phyloP scores from a whole-genome alignment of 2,329 filamentous ascomycete species.

The Neonectria ditissima region DNA sequence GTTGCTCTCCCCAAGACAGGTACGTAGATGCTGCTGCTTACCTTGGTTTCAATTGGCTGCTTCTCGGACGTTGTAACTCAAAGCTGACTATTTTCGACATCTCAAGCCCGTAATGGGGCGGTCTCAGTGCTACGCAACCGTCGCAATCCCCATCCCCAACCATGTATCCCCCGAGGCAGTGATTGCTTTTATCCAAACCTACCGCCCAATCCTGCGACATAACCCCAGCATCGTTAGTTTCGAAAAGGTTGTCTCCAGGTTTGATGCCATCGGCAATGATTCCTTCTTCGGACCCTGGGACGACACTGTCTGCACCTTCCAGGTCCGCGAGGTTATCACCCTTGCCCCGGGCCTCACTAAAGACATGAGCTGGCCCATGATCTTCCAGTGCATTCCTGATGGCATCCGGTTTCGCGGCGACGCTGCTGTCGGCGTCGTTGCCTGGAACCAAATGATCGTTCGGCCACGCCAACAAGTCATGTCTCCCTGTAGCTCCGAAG shows the following conservation, averaged over 20 bases:
- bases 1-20: neutral
- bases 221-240: constrained; percentile 51
- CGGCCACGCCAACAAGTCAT: constrained; percentile 19
- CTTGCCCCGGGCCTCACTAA: constrained; percentile 54
- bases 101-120: constrained; percentile 5
- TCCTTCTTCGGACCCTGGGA: constrained; percentile 53
- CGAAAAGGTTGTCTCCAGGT: constrained; percentile 47
- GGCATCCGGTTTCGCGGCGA: constrained; percentile 56
- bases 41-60: neutral
- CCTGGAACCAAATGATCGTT: constrained; percentile 49
- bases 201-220: constrained; percentile 54
- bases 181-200: constrained; percentile 53
- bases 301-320: constrained; percentile 47
- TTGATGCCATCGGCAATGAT: constrained; percentile 50
- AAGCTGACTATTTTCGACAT: neutral
- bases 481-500: constrained; percentile 11
- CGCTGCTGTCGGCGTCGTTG: constrained; percentile 52
- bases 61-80: too few relatives aligned
- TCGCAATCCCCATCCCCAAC: constrained; percentile 55
- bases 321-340: constrained; percentile 40
- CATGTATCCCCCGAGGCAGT: constrained; percentile 50
- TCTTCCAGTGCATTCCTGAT: constrained; percentile 55
- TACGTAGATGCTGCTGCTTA: neutral
- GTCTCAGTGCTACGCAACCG: constrained; percentile 1
- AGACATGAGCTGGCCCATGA: constrained; percentile 52